Evolutionary conservation across 257 asterid genomes (phyloP).

Genomic region (Ocimum tenuiflorum): DNA sequence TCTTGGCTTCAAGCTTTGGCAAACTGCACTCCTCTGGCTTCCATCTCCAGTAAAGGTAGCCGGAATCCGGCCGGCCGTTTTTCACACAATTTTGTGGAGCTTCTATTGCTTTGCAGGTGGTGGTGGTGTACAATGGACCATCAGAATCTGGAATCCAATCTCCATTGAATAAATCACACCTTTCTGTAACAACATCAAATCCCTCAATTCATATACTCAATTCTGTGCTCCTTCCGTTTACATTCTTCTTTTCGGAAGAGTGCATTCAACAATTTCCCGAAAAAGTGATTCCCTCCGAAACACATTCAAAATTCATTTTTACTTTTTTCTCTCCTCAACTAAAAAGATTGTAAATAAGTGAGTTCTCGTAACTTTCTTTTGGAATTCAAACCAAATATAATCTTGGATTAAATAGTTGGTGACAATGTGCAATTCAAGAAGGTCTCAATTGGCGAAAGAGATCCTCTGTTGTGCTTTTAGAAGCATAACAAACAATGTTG

Average conservation of each 20-base stretch:
- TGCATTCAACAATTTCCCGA: too few relatives aligned
- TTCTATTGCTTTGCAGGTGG: slow-evolving; percentile 51
- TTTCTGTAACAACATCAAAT: slow-evolving; percentile 33
- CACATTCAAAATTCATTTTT: too few relatives aligned
- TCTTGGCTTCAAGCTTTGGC: slow-evolving; percentile 44
- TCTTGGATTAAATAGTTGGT: neutral
- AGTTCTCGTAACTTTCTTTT: too few relatives aligned
- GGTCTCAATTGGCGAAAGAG: neutral
- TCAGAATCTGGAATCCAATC: slow-evolving; percentile 59
- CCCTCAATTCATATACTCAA: too few relatives aligned
- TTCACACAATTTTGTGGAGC: slow-evolving; percentile 68
- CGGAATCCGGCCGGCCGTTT: slow-evolving; percentile 69
- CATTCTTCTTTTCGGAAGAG: too few relatives aligned
- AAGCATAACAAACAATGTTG: too few relatives aligned
- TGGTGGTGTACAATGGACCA: slow-evolving; percentile 58
- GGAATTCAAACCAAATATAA: too few relatives aligned
- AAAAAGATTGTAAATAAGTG: too few relatives aligned
- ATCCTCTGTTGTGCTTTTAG: too few relatives aligned
- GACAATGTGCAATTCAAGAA: neutral
- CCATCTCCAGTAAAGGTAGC: slow-evolving; percentile 73
- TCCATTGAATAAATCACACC: slow-evolving; percentile 58
- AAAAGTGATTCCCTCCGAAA: too few relatives aligned
- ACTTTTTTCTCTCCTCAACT: too few relatives aligned
- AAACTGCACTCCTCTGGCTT: slow-evolving; percentile 53
- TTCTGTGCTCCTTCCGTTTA: too few relatives aligned